These are phyloP conservation scores for Martiniozyma abietophila DNA, from an alignment of 805 yeast species.

Conservation along the genomic window DNA sequence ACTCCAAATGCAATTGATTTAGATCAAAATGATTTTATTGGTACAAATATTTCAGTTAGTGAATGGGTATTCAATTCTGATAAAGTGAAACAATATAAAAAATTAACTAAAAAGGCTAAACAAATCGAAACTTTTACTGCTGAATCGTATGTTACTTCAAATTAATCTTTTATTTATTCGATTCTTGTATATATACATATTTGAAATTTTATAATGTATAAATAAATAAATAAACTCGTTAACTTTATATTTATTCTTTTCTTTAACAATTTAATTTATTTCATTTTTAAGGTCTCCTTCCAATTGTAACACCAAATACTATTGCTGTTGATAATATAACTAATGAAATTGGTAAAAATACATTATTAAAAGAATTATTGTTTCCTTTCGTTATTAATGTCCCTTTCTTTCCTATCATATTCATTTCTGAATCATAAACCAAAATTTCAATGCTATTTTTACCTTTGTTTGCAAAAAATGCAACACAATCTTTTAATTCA, in stretches of 20 bases:
- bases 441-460: slow-evolving; percentile 61
- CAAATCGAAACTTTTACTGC: slow-evolving; percentile 18
- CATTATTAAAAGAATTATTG: slow-evolving; percentile 1
- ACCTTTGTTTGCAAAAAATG: slow-evolving; percentile 37
- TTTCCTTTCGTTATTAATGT: slow-evolving; percentile 1
- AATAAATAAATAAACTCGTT: not conserved
- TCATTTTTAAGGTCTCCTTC: too few species aligned
- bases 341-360: slow-evolving; percentile 54
- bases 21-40: slow-evolving; percentile 42
- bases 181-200: slow-evolving; percentile 5
- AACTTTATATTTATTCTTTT: not conserved
- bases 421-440: slow-evolving; percentile 57
- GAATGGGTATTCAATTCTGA: slow-evolving; percentile 38
- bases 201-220: not conserved
- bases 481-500: slow-evolving; percentile 69
- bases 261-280: not conserved
- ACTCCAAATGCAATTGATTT: slow-evolving; percentile 65
- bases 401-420: slow-evolving; percentile 9
- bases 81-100: slow-evolving; percentile 36
- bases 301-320: slow-evolving; percentile 44
- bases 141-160: slow-evolving; percentile 1
- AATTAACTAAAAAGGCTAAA: slow-evolving; percentile 32
- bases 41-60: slow-evolving; percentile 49
- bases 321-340: slow-evolving; percentile 52
- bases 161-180: not conserved